Base-by-base conservation (phyloP, 345 rosid genomes). In the Hypericum androsaemum region DNA sequence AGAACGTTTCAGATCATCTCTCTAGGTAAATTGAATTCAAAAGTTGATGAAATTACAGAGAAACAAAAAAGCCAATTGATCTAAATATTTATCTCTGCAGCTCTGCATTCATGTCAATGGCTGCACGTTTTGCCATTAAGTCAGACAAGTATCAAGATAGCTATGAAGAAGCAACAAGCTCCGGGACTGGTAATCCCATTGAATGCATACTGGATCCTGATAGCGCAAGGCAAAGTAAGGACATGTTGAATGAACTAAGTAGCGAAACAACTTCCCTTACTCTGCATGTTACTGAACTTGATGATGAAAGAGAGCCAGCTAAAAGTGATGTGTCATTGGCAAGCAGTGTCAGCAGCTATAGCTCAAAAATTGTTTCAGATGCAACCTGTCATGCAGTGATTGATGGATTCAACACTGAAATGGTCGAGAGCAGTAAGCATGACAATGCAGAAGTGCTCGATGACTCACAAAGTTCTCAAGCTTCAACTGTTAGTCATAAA, bases 241-340 rank as follows among this genome's bases (percentile, higher is more conserved):
- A 75, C 57, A 59, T 41, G 56, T 60, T 75, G 43, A 58, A 49
- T 56, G 78, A 65, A 46, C 69, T 67, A 17, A 53, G 56, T 60
- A 70, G 71, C 49, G 73, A 72, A 63, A 81, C 67, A 52, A 65
- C 57, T 61, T 79, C 77, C 12, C 69, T 79, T 59, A 71, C 71
- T 8, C 12, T 74, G 22, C 74, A 60, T 42, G 70, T 50, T 22
- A 46, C 37, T 48, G 69, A 72, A 47, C 59, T 56, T 47, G 64
- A 52, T 45, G 86, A 74, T 69, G 86, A 79, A 57, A 67, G 60
- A 49, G 88, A 76, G 57, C 65, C 59, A 28, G 71, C 71, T 51
- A 62, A 74, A 68, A 73, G 78, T 53, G 53, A 76, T 28, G 79
- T 69, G 53, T 66, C 65, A 42, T 63, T 72, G 38, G 66, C 71